Percentiles rank a stretch among this genome's conserved stretches.
Conservation (phyloP, 805 yeast species). For the Cyberlindnera maritima region DNA sequence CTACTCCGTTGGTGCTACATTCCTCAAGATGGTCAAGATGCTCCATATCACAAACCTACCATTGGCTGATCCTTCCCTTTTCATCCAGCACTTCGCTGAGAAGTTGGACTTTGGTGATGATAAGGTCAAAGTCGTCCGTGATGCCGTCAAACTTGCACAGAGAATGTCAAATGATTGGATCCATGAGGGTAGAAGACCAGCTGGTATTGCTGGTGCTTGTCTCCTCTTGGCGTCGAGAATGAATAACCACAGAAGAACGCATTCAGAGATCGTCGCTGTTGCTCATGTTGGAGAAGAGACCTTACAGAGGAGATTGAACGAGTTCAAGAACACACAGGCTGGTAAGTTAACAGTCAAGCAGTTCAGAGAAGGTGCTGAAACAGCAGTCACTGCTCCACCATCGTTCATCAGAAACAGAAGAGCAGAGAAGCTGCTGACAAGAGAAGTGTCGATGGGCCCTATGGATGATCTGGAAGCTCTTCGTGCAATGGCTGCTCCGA, state of each 20-base stretch:
- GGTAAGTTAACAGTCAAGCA: constrained; percentile 70
- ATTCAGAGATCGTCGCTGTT: constrained; percentile 90
- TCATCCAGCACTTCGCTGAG: constrained; percentile 91
- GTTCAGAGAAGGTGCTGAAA: constrained; percentile 53
- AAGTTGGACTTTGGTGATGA: constrained; percentile 76
- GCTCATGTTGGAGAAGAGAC: constrained; percentile 96
- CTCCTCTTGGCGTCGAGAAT: constrained; percentile 89
- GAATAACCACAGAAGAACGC: constrained; percentile 91
- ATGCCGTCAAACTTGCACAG: constrained; percentile 82
- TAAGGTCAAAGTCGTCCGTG: constrained; percentile 72
- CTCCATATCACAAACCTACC: constrained; percentile 78
- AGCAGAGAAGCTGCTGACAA: constrained; percentile 35
- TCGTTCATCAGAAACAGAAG: constrained; percentile 64
- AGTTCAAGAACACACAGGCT: constrained; percentile 75
- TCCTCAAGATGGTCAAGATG: constrained; percentile 85
- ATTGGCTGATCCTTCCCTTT: constrained; percentile 89
- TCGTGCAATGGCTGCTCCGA: neutral
- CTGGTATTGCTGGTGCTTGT: constrained; percentile 98
- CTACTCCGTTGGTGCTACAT: constrained; percentile 93
- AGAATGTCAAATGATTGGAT: constrained; percentile 96
- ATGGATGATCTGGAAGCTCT: constrained; percentile 1
- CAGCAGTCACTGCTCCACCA: constrained; percentile 67
- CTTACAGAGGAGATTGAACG: constrained; percentile 83
- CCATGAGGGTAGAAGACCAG: constrained; percentile 95
- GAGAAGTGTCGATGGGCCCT: constrained; percentile 6